Evolutionary conservation across 2,329 filamentous ascomycete genomes (phyloP), one percentile per base, ranked within the genome.

Genomic region (Epichloe scottii): DNA sequence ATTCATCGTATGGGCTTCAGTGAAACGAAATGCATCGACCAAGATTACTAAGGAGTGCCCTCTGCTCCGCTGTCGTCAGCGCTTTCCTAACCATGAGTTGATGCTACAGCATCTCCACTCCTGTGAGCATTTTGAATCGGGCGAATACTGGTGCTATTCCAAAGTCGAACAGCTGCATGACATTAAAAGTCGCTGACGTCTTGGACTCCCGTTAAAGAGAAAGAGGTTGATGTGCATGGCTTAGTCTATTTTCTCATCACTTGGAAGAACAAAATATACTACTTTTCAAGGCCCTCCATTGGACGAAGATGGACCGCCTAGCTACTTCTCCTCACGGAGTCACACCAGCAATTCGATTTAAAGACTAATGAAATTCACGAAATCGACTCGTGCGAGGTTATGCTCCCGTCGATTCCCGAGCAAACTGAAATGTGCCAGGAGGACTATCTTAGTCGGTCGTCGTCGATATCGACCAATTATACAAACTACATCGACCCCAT

Each of bases 1-100:
- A 52, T 80, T 80, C 62, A 72, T 79, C 56, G 73, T 76, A 48
- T 79, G 77, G 76, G 72, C 70, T 35, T 77, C 76, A 44, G 68
- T 78, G 55, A 73, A 75, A 60, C 74, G 76, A 57, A 79, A 78
- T 62, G 68, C 65, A 33, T 76, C 69, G 49, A 54, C 62, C 41
- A 70, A 67, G 49, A 75, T 78, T 68, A 71, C 69, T 51, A 64
- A 75, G 39, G 70, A 72, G 56, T 80, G 76, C 53, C 77, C 77
- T 15, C 63, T 79, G 54, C 59, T 78, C 39, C 68, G 68, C 39
- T 80, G 76, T 59, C 69, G 71, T 43, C 69, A 71, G 56, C 69
- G 63, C 8, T 78, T 78, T 59, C 60, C 67, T 15, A 68, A 71
- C 60, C 76, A 79, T 57, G 76, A 79, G 60, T 55, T 67, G 51